phyloP scores from a whole-genome alignment of 805 yeast species.

The Phaffomyces thermotolerans region DNA sequence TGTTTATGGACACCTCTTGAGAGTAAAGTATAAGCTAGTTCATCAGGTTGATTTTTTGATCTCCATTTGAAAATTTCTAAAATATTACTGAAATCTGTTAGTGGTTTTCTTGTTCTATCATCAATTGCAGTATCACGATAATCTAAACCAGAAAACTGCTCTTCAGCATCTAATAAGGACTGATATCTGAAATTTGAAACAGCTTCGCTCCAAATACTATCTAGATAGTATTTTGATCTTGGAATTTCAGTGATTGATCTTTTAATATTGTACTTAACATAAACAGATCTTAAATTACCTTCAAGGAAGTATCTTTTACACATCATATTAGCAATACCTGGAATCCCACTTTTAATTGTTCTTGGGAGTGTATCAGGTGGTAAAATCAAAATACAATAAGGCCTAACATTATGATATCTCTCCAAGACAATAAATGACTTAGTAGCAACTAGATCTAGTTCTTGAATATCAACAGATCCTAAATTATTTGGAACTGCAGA shows the following conservation, averaged over 20 bases:
- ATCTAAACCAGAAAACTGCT: slow-evolving; percentile 77
- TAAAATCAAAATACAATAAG: slow-evolving; percentile 75
- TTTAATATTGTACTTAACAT: slow-evolving; percentile 69
- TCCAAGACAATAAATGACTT: slow-evolving; percentile 39
- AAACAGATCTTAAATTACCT: slow-evolving; percentile 74
- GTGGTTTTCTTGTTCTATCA: slow-evolving; percentile 64
- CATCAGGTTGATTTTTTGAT: slow-evolving; percentile 65
- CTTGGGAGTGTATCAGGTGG: slow-evolving; percentile 80
- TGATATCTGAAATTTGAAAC: slow-evolving; percentile 53
- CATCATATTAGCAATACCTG: slow-evolving; percentile 87
- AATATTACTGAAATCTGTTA: slow-evolving; percentile 66
- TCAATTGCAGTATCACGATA: slow-evolving; percentile 70
- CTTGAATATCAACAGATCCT: slow-evolving; percentile 28
- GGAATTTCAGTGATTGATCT: slow-evolving; percentile 60
- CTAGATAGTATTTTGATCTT: slow-evolving; percentile 65
- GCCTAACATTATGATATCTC: slow-evolving; percentile 62
- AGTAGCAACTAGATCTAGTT: slow-evolving; percentile 43
- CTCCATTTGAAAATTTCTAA: slow-evolving; percentile 75
- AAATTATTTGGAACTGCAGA: slow-evolving; percentile 32
- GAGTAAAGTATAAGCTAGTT: slow-evolving; percentile 57
- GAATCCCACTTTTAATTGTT: slow-evolving; percentile 74
- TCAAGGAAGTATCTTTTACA: slow-evolving; percentile 70
- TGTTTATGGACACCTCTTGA: slow-evolving; percentile 41
- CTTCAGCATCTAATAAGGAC: slow-evolving; percentile 53
- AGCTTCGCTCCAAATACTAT: slow-evolving; percentile 72